Evolutionary conservation across 306 rosid species (phyloP), one percentile per base, ranked within the genome.

Genomic region (Cicer cuneatum): DNA sequence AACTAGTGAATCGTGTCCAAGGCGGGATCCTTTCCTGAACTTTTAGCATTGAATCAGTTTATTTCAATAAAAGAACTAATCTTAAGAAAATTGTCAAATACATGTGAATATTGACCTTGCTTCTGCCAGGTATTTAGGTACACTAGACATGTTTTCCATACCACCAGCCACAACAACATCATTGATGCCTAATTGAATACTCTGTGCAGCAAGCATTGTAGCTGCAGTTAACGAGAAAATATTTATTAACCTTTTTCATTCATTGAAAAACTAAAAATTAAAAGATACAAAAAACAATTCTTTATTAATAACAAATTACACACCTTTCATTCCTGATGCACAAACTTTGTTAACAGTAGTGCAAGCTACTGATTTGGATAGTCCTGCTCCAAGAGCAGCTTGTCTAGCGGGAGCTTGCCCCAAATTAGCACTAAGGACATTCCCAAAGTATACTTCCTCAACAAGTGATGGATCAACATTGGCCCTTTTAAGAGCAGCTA

Each of bases 341-440:
- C 99, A 95, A 64, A 95, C 99, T 87, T 95, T 95, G 85, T 95
- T 95, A 70, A 95, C 83, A 19, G 99, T 90, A 69, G 98, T 89
- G 79, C 96, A 90, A 77, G 89, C 6, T 42, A 95, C 99, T 9
- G 98, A 77, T 72, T 89, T 84, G 7, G 98, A 88, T 69, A 95
- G 77, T 87, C 98, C 99, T 73, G 99, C 98, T 72, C 98, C 98
- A 41, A 95, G 49, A 62, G 99, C 98, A 81, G 99, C 99, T 76
- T 95, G 99, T 73, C 99, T 90, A 52, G 99, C 99, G 0, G 99
- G 99, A 80, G 99, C 98, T 87, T 95, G 98, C 61, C 99, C 99
- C 84, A 95, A 86, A 83, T 95, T 95, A 57, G 99, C 99, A 80
- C 96, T 92, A 64, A 95, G 93, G 75, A 95, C 99, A 68, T 95